phyloP scores from a whole-genome alignment of 768 basidiomycete species.

The Mycena latifolia region DNA sequence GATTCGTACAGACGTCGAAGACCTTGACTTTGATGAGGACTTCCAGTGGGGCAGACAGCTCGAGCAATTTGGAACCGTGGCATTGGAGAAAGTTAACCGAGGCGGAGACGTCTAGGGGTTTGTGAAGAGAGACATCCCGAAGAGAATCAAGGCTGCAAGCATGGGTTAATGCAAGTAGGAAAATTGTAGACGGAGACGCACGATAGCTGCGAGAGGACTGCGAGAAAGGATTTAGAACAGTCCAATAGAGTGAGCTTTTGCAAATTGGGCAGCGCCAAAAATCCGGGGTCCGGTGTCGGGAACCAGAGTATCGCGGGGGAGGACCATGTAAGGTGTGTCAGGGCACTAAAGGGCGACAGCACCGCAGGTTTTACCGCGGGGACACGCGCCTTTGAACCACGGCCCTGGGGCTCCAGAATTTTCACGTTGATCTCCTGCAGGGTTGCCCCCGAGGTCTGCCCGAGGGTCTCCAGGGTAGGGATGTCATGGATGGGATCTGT shows the following conservation, averaged over 20 bases:
- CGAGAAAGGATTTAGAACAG: neutral
- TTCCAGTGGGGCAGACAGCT: constrained; percentile 2
- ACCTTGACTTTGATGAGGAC: neutral
- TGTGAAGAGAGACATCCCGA: neutral
- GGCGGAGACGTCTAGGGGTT: neutral
- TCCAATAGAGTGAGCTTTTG: neutral
- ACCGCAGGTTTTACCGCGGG: neutral
- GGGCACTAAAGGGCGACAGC: neutral
- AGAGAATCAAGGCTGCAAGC: neutral
- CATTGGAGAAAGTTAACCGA: neutral
- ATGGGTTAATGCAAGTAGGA: neutral
- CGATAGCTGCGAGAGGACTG: neutral
- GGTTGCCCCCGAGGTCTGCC: neutral
- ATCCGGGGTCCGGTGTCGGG: neutral
- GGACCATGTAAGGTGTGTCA: neutral
- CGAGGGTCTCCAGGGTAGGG: neutral
- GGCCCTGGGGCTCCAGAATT: neutral
- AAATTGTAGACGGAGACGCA: neutral
- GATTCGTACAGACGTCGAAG: neutral
- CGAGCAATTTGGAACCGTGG: constrained; percentile 1
- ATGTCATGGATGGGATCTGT: too few species aligned
- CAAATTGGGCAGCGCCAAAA: neutral
- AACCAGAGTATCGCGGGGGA: neutral
- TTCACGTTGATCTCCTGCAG: neutral
- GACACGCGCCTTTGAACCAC: neutral